Conservation (phyloP, 352 stramenopile species). For the Pythium graminicola region DNA sequence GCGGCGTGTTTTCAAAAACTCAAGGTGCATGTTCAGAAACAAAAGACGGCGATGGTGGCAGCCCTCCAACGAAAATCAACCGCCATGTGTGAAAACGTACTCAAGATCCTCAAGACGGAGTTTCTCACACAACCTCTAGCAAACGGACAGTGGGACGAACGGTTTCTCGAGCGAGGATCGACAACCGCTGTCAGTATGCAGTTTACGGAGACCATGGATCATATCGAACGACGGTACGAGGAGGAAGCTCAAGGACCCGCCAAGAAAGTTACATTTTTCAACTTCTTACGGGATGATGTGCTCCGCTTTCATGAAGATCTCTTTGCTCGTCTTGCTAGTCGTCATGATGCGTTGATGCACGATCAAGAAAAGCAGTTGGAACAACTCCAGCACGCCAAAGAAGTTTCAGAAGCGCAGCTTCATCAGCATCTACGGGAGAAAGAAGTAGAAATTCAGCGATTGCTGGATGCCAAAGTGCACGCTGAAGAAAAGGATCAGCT, state of each 20-base stretch:
- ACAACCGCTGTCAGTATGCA: too few relatives aligned
- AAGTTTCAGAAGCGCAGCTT: slow-evolving; percentile 35
- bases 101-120: slow-evolving; percentile 31
- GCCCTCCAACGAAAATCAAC: slow-evolving; percentile 54
- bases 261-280: slow-evolving; percentile 60
- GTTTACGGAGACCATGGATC: slow-evolving; percentile 37
- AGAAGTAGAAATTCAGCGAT: slow-evolving; percentile 34
- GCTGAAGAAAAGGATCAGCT: slow-evolving; percentile 49
- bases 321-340: slow-evolving; percentile 32
- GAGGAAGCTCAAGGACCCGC: slow-evolving; percentile 47
- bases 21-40: slow-evolving; percentile 60
- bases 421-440: slow-evolving; percentile 43
- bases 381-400: slow-evolving; percentile 33
- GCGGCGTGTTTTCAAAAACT: slow-evolving; percentile 66
- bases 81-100: slow-evolving; percentile 39
- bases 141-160: slow-evolving; percentile 35
- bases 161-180: slow-evolving; percentile 9
- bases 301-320: slow-evolving; percentile 47
- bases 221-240: slow-evolving; percentile 55
- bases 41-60: slow-evolving; percentile 46
- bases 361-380: slow-evolving; percentile 28
- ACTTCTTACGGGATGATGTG: slow-evolving; percentile 54
- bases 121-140: slow-evolving; percentile 37
- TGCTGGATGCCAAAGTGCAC: slow-evolving; percentile 41
- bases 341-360: slow-evolving; percentile 18